A percentile compares a stretch with the other conserved stretches of the same genome.
These are phyloP conservation scores for Chaetomium sp. DNA, from an alignment of 2,329 filamentous ascomycete species.

Conservation along the genomic window DNA sequence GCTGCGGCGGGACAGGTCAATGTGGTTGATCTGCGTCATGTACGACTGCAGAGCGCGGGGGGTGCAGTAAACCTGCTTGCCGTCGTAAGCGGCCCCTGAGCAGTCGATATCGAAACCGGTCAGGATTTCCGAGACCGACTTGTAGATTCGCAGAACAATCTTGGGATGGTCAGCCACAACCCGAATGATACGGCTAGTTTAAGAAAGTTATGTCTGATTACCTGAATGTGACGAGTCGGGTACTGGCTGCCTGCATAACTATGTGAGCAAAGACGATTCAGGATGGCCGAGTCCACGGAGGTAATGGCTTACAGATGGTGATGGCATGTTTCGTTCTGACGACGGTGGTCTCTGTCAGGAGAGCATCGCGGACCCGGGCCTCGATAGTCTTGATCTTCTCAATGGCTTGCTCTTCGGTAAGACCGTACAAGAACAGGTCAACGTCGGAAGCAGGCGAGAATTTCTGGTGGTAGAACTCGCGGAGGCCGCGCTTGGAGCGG, in stretches of 20 bases:
- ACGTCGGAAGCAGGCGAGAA: slow-evolving; percentile 84
- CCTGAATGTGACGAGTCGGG: slow-evolving; percentile 76
- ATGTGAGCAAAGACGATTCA: slow-evolving; percentile 11
- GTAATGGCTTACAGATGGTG: slow-evolving; percentile 61
- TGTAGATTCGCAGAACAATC: slow-evolving; percentile 84
- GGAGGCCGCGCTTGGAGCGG: slow-evolving; percentile 62
- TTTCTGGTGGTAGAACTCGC: slow-evolving; percentile 79
- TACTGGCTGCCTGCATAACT: slow-evolving; percentile 66
- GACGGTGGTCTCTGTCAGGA: slow-evolving; percentile 80
- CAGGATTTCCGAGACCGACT: slow-evolving; percentile 79
- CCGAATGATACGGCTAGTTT: neutral
- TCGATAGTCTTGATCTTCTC: slow-evolving; percentile 87
- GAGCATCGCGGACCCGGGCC: slow-evolving; percentile 69
- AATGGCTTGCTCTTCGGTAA: slow-evolving; percentile 74
- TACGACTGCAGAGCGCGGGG: slow-evolving; percentile 77
- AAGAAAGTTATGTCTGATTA: slow-evolving; percentile 32
- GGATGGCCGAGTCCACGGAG: neutral
- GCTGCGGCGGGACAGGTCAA: slow-evolving; percentile 77
- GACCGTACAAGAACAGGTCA: slow-evolving; percentile 80
- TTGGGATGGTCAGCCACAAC: slow-evolving; percentile 42
- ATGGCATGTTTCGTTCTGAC: slow-evolving; percentile 85
- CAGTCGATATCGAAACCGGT: slow-evolving; percentile 89
- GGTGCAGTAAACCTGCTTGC: slow-evolving; percentile 75
- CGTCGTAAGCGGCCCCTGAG: slow-evolving; percentile 78
- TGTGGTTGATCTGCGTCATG: slow-evolving; percentile 78